Base-by-base conservation (phyloP, 495 filamentous ascomycete genomes). In the Letharia columbiana region DNA sequence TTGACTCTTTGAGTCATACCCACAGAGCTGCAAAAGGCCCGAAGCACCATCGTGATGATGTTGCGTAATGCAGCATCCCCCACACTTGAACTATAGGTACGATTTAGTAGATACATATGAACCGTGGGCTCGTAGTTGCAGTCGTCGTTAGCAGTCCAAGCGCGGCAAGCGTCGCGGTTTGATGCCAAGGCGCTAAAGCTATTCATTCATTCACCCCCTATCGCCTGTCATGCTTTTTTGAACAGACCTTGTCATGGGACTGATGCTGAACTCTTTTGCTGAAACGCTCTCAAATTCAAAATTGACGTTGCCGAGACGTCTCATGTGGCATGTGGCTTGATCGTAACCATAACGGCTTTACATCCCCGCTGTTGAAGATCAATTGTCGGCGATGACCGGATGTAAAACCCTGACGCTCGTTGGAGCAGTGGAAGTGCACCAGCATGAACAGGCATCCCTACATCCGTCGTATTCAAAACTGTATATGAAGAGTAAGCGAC, bases 161-260 rank as follows among this genome's bases (percentile, higher is more conserved):
- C 45, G 45, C 45, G 45, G 45, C 45, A 49, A 49, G 23, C 49
- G 49, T 52, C 13, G 54, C 15, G 33, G 54, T 6, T 57, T 57
- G 52, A 56, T 2, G 54, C 54, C 15, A n/a, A 57, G 54, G 54
- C 54, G 33, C 54, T 57, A 57, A 37, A 57, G 39, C 23, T 28
- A 20, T 6, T 3, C 31, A 18, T 7, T 17, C 13, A 17, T 18
- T 6, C 7, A 8, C 18, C 23, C 23, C 23, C 23, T 28, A 28
- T 28, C 23, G 23, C 12, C 28, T 17, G 44, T 17, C 44, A 47
- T 47, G 3, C 44, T 47, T 47, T 47, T 28, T 28, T 28, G 23
- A 4, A 23, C 47, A 50, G n/a, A 50, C 47, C 47, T 50, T 50
- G 47, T 17, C 44, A 20, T 4, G 44, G 18, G 23, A 47, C 17